Percentiles rank a stretch among this genome's conserved stretches.
Evolutionary conservation across 129 eudicot genomes (phyloP).

Genomic region (Lonicera japonica): DNA sequence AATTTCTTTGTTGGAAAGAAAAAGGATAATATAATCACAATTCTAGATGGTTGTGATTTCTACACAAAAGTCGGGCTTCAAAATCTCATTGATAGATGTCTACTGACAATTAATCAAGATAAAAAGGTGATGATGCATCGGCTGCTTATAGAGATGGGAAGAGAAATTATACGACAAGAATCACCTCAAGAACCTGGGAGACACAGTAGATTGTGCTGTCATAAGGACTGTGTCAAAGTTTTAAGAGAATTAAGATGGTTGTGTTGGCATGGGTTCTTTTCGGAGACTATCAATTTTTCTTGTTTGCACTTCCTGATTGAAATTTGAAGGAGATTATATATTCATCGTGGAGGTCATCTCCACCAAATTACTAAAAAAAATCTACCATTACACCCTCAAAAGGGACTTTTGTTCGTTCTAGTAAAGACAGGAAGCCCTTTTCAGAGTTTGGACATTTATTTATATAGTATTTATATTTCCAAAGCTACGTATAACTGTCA

Average conservation of each 20-base stretch:
- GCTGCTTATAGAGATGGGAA: conserved; percentile 26
- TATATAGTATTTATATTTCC: too few relatives aligned
- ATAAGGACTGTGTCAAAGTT: background rate
- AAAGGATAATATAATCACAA: conserved; percentile 5
- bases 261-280: conserved; percentile 2
- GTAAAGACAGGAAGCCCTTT: too few relatives aligned
- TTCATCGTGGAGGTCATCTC: background rate
- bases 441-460: too few relatives aligned
- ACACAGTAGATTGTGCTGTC: conserved; percentile 9
- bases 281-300: background rate
- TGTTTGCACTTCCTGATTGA: too few relatives aligned
- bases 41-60: conserved; percentile 14
- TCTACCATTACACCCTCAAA: too few relatives aligned
- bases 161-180: conserved; percentile 21
- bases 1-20: conserved; percentile 20
- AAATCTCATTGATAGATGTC: conserved; percentile 17
- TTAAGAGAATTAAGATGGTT: conserved; percentile 5
- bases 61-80: conserved; percentile 9
- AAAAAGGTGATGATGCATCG: conserved; percentile 20
- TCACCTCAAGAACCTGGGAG: conserved; percentile 21
- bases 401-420: too few relatives aligned
- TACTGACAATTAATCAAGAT: conserved; percentile 4
- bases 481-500: too few relatives aligned
- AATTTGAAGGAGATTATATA: too few relatives aligned
- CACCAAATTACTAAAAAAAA: too few relatives aligned